Base-by-base conservation (phyloP, 2,329 filamentous ascomycete genomes). In the Ascocoryne sarcoides region DNA sequence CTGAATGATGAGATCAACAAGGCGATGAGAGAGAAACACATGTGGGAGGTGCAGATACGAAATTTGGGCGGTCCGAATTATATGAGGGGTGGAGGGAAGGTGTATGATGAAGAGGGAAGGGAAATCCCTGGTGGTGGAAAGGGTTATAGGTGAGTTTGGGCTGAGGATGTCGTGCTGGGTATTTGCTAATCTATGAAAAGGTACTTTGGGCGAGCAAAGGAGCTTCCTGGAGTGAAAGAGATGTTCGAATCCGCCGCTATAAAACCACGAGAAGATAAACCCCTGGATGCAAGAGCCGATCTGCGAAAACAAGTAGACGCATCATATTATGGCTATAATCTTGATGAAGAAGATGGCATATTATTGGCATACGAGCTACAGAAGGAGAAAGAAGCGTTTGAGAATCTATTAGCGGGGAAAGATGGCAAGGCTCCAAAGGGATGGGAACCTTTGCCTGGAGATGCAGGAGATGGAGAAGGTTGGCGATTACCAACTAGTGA, bases 1-100 rank as follows among this genome's bases (percentile, higher is more conserved):
- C 71, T 98, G 60, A 98, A 98, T 68, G 92, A 98, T 64, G 92
- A 98, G 66, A 94, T 98, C 71, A 98, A 98, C 71, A 94, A 95
- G 67, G 75, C 95, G 47, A 95, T 98, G 86, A 81, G 88, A 49
- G 92, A 98, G 69, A 98, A 98, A 66, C 88, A 93, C 73, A 89
- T 94, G 75, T 98, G 92, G 92, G 92, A 98, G 70, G 78, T 92
- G 54, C 88, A 95, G 65, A 95, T 98, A 53, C 76, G 89, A 43
- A 93, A 94, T 57, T 63, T 96, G 17, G 92, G 92, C n/a, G 92
- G 92, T 2, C 92, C 92, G 20, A 96, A 96, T 64, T 98, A 96
- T 51, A 60, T 58, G 58, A 39, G 58, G 36, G 76, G 76, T 4
- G 75, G 70, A 1, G 58, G 68, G 17, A 63, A 70, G 51, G 60